Conservation (phyloP, 192 early-diverging fungal genomes). For the Coemansia sp. region DNA sequence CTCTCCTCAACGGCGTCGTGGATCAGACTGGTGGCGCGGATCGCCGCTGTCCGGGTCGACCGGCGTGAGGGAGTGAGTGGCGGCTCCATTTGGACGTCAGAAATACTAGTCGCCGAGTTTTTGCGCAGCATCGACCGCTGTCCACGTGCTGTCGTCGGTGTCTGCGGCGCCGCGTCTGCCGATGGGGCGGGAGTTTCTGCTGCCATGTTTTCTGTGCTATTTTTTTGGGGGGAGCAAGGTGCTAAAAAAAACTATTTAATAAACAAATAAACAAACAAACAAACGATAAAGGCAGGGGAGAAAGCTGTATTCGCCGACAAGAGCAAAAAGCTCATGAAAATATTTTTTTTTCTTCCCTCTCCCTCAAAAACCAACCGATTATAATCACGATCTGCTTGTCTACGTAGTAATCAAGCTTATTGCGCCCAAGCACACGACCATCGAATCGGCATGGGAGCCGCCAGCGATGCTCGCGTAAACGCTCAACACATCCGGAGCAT, state of each 20-base stretch:
- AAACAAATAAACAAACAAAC: neutral
- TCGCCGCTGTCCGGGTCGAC: constrained; percentile 35
- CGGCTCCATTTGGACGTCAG: constrained; percentile 5
- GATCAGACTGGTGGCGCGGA: constrained; percentile 23
- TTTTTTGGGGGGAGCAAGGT: neutral
- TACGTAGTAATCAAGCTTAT: neutral
- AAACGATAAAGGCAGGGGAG: no score
- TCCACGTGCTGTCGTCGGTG: constrained; percentile 20
- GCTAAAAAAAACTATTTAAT: neutral
- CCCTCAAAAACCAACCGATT: no score
- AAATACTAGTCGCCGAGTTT: neutral
- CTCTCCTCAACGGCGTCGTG: constrained; percentile 19
- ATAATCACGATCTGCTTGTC: no score
- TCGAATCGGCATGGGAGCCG: neutral
- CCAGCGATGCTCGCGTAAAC: neutral
- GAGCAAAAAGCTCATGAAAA: no score
- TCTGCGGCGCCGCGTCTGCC: constrained; percentile 5
- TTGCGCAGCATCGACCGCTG: constrained; percentile 16
- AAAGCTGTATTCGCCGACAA: no score
- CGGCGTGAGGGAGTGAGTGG: constrained; percentile 36
- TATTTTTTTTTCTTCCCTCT: no score
- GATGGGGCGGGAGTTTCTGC: neutral
- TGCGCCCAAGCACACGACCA: constrained; percentile 25
- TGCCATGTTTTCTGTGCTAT: neutral
- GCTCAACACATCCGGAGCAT: constrained; percentile 18